Base-by-base conservation (phyloP, 306 rosid species). In the Trifolium subterraneum region DNA sequence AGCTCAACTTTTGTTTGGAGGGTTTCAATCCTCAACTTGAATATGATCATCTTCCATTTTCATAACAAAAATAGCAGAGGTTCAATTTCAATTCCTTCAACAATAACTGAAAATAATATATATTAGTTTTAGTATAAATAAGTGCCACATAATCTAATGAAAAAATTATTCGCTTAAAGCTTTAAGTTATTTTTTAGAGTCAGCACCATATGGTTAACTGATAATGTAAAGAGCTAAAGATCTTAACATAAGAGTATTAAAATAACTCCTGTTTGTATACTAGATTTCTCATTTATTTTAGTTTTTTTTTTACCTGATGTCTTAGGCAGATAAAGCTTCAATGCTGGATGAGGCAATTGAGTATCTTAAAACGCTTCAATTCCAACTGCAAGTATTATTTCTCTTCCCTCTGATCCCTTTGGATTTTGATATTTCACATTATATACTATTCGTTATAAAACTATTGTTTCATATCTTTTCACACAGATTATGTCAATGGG, bases 331-430 rank as follows among this genome's bases (percentile, higher is more conserved):
- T 86, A 93, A 93, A 84, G 95, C 98, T 76, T 93, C 98, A 54
- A 90, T 93, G 98, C 89, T 93, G 9, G 98, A 93, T 68, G 98
- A 90, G 81, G 98, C 95, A 23, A 93, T 93, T 27, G 98, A 90
- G 84, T 93, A 93, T 79, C 84, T 93, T 20, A 93, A 90, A 87
- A 80, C 86, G 13, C 98, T 90, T 82, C 96, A 93, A 78, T 84
- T 90, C 66, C 98, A 93, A 85, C 86, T 93, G 52, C 96, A 90
- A 82, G 98, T 93, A 70, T 58, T 45, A 72, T 73, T 15, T 64
- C 74, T 48, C 74, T 66, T 41, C 55, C 27, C 61, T 33, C 6
- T 31, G 13, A 58, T 52, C 42, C 42, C 70, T 68, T 36, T 18
- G 42, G 35, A 48, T 64, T 71, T 65, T n/a, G 29, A 10, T 18